Evolutionary conservation across 2,329 filamentous ascomycete species (phyloP), one percentile per base, ranked within the genome.

Genomic region (Cadophora luteo-olivacea): DNA sequence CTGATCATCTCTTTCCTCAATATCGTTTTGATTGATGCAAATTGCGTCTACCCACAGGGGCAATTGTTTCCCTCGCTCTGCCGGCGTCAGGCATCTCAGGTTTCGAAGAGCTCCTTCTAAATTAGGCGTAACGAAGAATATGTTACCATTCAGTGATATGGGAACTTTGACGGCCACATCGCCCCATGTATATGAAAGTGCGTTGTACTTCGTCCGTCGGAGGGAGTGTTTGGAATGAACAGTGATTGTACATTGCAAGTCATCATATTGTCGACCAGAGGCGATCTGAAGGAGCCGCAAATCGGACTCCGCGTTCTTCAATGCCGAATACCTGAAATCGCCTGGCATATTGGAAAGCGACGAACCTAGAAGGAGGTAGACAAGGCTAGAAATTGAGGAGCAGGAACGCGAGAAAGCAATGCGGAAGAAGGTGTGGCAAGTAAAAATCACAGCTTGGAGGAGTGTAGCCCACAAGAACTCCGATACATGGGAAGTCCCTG

Each of bases 1-100:
- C 41, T 58, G 55, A 8, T 38, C 33, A 41, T 38, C 32, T 14
- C 32, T 58, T 24, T 58, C 55, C 19, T 38, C 9, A 5, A 14
- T 38, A 36, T 58, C 32, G n/a, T 38, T 36, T 38, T 58, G 55
- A 41, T 58, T 58, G 55, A 58, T 58, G 24, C 55, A 58, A 6
- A 58, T 38, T 3, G 55, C 55, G 19, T 58, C 55, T 11, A 58
- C 33, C 55, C 55, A 58, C 55, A 58, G n/a, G 24, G 55, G 32
- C n/a, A 38, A 24, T 41, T 24, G 32, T 32, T 38, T 36, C 8
- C n/a, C 55, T 24, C 32, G n/a, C 5, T 38, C 32, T 33, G 25
- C 54, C 33, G 54, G 32, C 4, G 54, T 57, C 29, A 57, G 33
- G 22, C 54, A 57, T 24, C 55, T 58, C 55, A 58, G 19, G 22